Base-by-base conservation (phyloP, 2,329 filamentous ascomycete genomes). In the Trichoderma asperellum region DNA sequence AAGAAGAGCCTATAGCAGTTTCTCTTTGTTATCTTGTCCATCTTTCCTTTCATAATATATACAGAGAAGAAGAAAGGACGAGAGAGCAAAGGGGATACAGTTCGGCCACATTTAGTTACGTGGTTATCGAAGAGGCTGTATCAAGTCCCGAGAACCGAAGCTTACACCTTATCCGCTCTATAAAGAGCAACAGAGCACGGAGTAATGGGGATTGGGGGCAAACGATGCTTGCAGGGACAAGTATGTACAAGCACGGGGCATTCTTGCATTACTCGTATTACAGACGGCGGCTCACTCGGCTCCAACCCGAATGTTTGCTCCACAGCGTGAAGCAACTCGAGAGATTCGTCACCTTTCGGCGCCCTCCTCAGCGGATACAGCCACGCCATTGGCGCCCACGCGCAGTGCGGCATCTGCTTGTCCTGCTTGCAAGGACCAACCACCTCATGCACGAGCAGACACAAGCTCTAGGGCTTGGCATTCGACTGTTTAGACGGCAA, bases 251-350 rank as follows among this genome's bases (percentile, higher is more conserved):
- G 55, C 29, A 57, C 49, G 61, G 49, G 55, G 63, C 49, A 58
- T 52, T 58, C 43, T 49, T 40, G 49, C 55, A 59, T 67, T 67
- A 59, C 64, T 67, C 64, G 64, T 67, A 67, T 59, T 34, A 52
- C 55, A 57, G 29, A 40, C 74, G 77, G 78, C 77, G 76, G 75
- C 77, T 79, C 75, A 75, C 74, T 80, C 80, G 80, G 80, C 78
- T 80, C 74, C 73, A 78, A 76, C 75, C 78, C 76, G 75, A 79
- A 71, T 61, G 14, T 69, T 73, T 73, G 76, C 78, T 79, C 77
- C 73, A 59, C 66, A 60, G 43, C 24, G 7, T 56, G 35, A 55
- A 56, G 34, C 61, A 65, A 35, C 40, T 52, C 34, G 21, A 32
- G 73, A 73, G 74, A 77, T 73, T 78, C 77, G 74, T 78, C 76